Evolutionary conservation across 306 rosid species (phyloP).

Genomic region (Lotus japonicus): DNA sequence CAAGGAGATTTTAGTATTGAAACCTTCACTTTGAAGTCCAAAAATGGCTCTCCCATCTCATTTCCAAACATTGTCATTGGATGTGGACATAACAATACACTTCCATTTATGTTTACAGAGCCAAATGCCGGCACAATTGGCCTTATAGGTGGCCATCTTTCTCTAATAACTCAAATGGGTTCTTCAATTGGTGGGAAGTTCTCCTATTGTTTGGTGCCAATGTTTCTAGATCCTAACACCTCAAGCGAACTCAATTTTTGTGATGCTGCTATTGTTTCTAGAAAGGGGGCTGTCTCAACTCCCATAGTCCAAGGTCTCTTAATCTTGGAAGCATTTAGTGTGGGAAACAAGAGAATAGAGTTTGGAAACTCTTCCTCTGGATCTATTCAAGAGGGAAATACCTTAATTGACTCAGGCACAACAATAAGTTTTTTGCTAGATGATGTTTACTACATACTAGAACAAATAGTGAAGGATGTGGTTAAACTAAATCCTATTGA

Average conservation of each 20-base stretch:
- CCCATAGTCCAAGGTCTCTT: not conserved
- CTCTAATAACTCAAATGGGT: constrained; percentile 31
- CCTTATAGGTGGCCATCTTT: constrained; percentile 28
- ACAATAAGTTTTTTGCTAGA: constrained; percentile 9
- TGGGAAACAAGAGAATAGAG: not conserved
- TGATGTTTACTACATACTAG: not conserved
- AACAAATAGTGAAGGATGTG: not conserved
- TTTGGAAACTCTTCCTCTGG: not conserved
- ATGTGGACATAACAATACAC: constrained; percentile 22
- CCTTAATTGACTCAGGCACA: constrained; percentile 36
- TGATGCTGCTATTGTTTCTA: too few species aligned
- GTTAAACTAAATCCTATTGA: not conserved
- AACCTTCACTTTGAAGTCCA: constrained; percentile 32
- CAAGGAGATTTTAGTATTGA: constrained; percentile 35
- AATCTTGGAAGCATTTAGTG: constrained; percentile 2
- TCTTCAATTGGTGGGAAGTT: constrained; percentile 29
- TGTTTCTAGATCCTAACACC: rapidly evolving
- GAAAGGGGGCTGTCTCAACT: too few species aligned
- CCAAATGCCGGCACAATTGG: constrained; percentile 40
- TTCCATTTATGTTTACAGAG: not conserved
- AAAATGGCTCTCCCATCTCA: not conserved
- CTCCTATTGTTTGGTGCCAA: constrained; percentile 44
- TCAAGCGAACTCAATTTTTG: constrained; percentile 18
- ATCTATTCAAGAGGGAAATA: not conserved
- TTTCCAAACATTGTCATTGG: constrained; percentile 32